These are phyloP conservation scores for Gentiana macrophylla DNA, from an alignment of 257 asterid genomes.

Conservation along the genomic window DNA sequence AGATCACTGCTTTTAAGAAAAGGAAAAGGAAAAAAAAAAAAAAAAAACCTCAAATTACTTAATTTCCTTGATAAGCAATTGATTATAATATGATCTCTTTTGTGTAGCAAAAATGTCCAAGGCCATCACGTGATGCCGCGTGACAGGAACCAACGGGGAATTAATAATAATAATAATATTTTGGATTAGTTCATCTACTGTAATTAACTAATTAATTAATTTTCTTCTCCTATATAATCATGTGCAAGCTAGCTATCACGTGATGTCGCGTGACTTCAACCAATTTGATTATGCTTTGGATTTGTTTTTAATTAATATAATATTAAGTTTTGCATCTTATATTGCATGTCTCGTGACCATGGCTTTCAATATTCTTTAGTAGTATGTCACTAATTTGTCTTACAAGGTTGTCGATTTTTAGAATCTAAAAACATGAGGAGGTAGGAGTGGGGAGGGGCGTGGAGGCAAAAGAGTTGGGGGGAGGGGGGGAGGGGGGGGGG, in stretches of 20 bases:
- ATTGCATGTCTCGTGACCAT: slow-evolving; percentile 42
- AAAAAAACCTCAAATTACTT: no score
- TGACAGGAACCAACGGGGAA: slow-evolving; percentile 41
- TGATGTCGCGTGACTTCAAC: slow-evolving; percentile 64
- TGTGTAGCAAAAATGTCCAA: slow-evolving; percentile 9
- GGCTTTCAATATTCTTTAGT: slow-evolving; percentile 14
- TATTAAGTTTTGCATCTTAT: slow-evolving; percentile 5
- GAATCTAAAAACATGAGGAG: slow-evolving; percentile 29
- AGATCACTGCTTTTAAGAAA: no score
- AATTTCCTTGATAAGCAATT: no score
- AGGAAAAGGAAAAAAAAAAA: no score
- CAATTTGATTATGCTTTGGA: slow-evolving; percentile 26
- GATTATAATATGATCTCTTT: neutral
- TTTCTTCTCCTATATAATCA: neutral
- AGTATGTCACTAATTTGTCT: slow-evolving; percentile 26
- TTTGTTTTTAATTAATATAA: slow-evolving; percentile 1
- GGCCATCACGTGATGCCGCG: slow-evolving; percentile 66
- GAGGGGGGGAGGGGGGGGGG: neutral
- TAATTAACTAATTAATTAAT: neutral
- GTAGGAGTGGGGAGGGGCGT: slow-evolving; percentile 3
- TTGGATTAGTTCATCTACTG: no score
- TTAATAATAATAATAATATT: neutral
- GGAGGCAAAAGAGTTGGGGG: slow-evolving; percentile 5
- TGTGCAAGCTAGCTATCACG: slow-evolving; percentile 36
- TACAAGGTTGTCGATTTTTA: slow-evolving; percentile 29